These are phyloP conservation scores for Flammula alnicola DNA, from an alignment of 1,284 basidiomycete genomes.

Conservation along the genomic window DNA sequence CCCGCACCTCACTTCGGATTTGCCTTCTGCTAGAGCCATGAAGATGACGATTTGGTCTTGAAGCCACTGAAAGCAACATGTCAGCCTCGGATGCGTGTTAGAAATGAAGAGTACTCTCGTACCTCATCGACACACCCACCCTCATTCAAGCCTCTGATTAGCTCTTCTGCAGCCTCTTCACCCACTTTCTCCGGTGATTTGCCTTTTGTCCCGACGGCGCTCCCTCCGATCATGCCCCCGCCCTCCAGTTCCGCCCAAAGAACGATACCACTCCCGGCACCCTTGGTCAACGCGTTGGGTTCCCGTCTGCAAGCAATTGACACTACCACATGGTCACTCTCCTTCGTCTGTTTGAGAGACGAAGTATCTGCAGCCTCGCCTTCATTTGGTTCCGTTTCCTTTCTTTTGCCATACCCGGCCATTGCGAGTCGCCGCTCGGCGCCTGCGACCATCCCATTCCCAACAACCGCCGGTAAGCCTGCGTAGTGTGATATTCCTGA, in stretches of 20 bases:
- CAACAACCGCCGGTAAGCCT: slow-evolving; percentile 56
- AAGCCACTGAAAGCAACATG: slow-evolving; percentile 37
- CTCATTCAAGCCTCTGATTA: slow-evolving; percentile 56
- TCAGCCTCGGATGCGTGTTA: neutral
- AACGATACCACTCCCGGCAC: slow-evolving; percentile 69
- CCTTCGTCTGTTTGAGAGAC: slow-evolving; percentile 3
- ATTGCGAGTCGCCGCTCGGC: slow-evolving; percentile 47
- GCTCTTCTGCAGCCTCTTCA: slow-evolving; percentile 58
- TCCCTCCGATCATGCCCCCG: slow-evolving; percentile 68
- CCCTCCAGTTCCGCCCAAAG: slow-evolving; percentile 71
- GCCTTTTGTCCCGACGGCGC: slow-evolving; percentile 59
- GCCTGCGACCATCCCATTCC: slow-evolving; percentile 55
- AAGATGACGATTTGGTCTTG: slow-evolving; percentile 79
- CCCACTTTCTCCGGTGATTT: slow-evolving; percentile 52
- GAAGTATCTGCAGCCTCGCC: neutral
- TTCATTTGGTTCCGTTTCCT: slow-evolving; percentile 12
- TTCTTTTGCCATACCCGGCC: slow-evolving; percentile 32
- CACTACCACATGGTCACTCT: slow-evolving; percentile 29
- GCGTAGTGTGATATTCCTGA: slow-evolving; percentile 65
- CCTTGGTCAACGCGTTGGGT: slow-evolving; percentile 48
- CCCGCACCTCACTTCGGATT: slow-evolving; percentile 54
- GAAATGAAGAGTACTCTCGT: slow-evolving; percentile 11
- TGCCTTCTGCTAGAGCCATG: slow-evolving; percentile 69
- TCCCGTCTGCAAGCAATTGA: slow-evolving; percentile 54
- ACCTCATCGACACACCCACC: slow-evolving; percentile 76